Evolutionary conservation across 2,329 filamentous ascomycete genomes (phyloP), one percentile per base, ranked within the genome.

Genomic region (Lasiodiplodia hormozganensis): DNA sequence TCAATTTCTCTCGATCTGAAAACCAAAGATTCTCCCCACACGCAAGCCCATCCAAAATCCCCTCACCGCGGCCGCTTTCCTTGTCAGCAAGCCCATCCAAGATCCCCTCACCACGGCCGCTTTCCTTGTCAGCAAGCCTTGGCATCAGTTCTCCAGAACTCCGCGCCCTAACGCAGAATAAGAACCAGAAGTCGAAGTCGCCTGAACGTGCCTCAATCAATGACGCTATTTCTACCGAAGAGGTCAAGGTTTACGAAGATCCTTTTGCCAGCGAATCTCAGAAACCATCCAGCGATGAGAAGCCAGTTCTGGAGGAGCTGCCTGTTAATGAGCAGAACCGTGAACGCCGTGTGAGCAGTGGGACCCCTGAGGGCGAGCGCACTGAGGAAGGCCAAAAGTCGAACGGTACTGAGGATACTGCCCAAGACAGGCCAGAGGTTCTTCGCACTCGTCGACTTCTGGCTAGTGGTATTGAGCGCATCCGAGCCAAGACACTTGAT

Each of bases 381-480:
- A 74, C 74, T 8, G 73, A 74, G 25, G 67, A 71, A 16, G 47
- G 47, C 47, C 58, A 62, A 25, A 60, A 36, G n/a, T 52, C 43
- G 16, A 64, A 69, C 31, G 69, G 43, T 74, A 52, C 49, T 23
- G 57, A 65, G 74, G 47, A 79, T 76, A 72, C 52, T 69, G 76
- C 75, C 65, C 81, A 74, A 74, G 79, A 75, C 72, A 81, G 76
- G 64, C 73, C 78, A n/a, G 80, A 81, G 75, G 81, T 77, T 49
- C 76, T 78, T 68, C 83, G 80, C 71, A 84, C 79, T 71, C 80
- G 77, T 8, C 87, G 90, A 54, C 82, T 94, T 28, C 84, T 95
- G 5, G 87, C 90, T 38, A 94, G 91, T 73, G 92, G 90, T 62
- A 92, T 94, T 72, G 83, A 88, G 64, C 91, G 92, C 71, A 90